Evolutionary conservation across 1,284 basidiomycete genomes (phyloP).

Genomic region (Coriolopsis trogii): DNA sequence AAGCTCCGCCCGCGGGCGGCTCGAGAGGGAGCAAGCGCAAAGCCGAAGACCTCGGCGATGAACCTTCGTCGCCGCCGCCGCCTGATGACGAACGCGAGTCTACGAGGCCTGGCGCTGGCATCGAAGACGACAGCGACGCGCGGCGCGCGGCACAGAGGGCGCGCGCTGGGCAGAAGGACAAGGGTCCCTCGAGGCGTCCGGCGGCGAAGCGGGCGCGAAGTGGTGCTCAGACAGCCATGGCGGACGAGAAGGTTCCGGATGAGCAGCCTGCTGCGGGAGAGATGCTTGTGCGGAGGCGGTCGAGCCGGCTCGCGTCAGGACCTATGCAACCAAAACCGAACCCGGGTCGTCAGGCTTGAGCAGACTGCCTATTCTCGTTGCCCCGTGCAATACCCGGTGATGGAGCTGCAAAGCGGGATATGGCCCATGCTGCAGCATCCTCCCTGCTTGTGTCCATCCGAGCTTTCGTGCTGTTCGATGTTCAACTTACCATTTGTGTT

Average conservation of each 20-base stretch:
- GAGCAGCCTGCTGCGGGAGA: neutral
- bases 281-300: neutral
- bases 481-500: no score
- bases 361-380: no score
- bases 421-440: no score
- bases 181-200: neutral
- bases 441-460: no score
- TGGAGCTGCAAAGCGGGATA: no score
- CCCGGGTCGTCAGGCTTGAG: slow-evolving; percentile 3
- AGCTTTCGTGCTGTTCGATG: no score
- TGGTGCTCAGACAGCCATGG: neutral
- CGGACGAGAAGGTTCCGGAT: neutral
- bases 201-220: neutral
- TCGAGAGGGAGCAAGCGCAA: slow-evolving; percentile 21
- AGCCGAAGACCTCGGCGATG: slow-evolving; percentile 12
- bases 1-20: neutral
- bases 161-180: no score
- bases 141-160: neutral
- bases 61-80: slow-evolving; percentile 3
- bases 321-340: neutral
- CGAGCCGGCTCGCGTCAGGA: slow-evolving; percentile 1
- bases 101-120: no score
- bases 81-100: neutral
- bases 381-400: no score
- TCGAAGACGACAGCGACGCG: no score